Conservation (phyloP, 208 protist species). For the Trypanosoma platydactyli region DNA sequence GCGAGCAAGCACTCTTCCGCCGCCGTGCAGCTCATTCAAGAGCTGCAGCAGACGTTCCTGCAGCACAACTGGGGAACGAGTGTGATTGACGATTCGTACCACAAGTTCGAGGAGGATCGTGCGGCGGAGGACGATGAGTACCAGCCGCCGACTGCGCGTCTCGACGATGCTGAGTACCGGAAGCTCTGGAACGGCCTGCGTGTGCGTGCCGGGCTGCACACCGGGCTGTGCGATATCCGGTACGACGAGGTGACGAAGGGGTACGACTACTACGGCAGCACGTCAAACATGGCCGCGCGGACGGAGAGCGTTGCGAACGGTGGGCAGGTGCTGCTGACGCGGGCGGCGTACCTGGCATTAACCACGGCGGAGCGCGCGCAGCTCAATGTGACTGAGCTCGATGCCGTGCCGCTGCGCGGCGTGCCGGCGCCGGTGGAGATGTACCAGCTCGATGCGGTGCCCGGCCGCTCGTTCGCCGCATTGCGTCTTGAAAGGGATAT, state of each 20-base stretch:
- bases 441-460: constrained; percentile 57
- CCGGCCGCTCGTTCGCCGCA: constrained; percentile 37
- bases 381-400: constrained; percentile 27
- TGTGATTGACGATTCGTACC: constrained; percentile 49
- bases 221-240: constrained; percentile 58
- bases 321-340: constrained; percentile 70
- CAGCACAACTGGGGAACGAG: constrained; percentile 49
- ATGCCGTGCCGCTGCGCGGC: constrained; percentile 46
- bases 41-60: constrained; percentile 56
- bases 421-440: constrained; percentile 59
- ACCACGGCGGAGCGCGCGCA: constrained; percentile 32
- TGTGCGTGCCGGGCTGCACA: constrained; percentile 64
- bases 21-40: constrained; percentile 45
- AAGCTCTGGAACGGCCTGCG: constrained; percentile 47
- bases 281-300: constrained; percentile 82
- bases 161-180: constrained; percentile 37
- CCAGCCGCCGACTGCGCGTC: constrained; percentile 32
- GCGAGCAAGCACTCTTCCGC: constrained; percentile 48
- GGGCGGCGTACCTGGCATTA: constrained; percentile 41
- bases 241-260: constrained; percentile 58
- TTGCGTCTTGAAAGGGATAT: constrained; percentile 50
- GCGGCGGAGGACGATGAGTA: constrained; percentile 24
- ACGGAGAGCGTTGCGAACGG: constrained; percentile 70
- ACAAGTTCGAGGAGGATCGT: constrained; percentile 40
- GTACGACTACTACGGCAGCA: constrained; percentile 86